Evolutionary conservation across 1,139 yeast species (phyloP), one percentile per base, ranked within the genome.

Genomic region (Entelexis sorbosivorans): DNA sequence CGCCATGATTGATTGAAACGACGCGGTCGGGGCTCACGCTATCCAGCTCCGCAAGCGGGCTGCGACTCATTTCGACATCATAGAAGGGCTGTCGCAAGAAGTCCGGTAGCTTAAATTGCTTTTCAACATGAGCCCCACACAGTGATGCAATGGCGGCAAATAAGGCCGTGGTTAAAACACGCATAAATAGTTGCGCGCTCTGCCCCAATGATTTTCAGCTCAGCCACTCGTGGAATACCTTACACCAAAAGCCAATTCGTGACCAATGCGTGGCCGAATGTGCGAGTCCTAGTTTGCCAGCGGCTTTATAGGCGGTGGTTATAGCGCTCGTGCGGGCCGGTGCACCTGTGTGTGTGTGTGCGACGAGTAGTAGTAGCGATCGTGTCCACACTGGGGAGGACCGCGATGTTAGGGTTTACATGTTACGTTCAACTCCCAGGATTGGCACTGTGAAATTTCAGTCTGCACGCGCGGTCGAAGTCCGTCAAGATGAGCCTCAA

Each of bases 401-500:
- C 8, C 3, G 38, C n/a, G 38, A 35, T 17, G 38, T 35, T 35
- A 35, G 38, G 38, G 38, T 17, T 13, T 9, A 35, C 24, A 13
- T 17, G 6, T 14, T 13, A 35, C 24, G 38, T 7, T 16, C 6
- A 17, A 5, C n/a, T n/a, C 14, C 8, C n/a, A 28, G 38, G 17
- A 9, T 17, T 9, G n/a, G n/a, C n/a, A 5, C 16, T 35, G 47
- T 40, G 47, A 50, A 50, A 35, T 46, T 50, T 50, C 48, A 39
- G 16, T 20, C 36, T 32, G 26, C 22, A 16, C 14, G 38, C 16
- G 14, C 7, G 38, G 38, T 35, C 8, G 17, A 17, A 28, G 20
- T 20, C 16, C 13, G n/a, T 28, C 7, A 40, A 26, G 4, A 54
- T 47, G 28, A 52, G 58, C 45, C 55, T 65, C 48, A 58, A 60